Evolutionary conservation across 208 protist species (phyloP).

Genomic region (Trypanosoma conorhini): DNA sequence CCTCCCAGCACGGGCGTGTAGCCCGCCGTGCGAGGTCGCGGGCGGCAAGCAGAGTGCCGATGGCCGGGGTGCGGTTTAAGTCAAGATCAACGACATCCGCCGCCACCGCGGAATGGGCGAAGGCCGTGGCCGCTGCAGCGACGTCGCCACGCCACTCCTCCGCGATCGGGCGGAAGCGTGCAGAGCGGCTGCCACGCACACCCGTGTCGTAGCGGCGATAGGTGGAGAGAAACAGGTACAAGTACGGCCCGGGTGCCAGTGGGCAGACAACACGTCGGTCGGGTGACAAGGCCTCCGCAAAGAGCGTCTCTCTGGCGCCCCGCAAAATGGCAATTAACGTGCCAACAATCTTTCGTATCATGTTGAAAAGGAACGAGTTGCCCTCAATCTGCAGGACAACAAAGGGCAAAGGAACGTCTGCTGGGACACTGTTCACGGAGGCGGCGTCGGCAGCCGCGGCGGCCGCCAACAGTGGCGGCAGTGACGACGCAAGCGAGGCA

Average conservation of each 20-base stretch:
- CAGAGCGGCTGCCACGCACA: constrained; percentile 11
- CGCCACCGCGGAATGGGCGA: constrained; percentile 42
- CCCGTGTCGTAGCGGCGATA: constrained; percentile 66
- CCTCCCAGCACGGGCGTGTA: constrained; percentile 37
- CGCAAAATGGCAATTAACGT: constrained; percentile 65
- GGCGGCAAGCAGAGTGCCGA: constrained; percentile 54
- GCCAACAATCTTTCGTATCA: constrained; percentile 89
- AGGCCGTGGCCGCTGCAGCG: constrained; percentile 33
- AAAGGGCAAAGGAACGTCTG: constrained; percentile 45
- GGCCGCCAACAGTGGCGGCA: neutral
- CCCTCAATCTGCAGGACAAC: constrained; percentile 85
- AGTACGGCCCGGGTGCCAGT: constrained; percentile 68
- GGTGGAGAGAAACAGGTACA: constrained; percentile 67
- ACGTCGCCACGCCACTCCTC: constrained; percentile 57
- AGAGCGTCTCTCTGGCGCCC: constrained; percentile 45
- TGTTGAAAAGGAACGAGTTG: constrained; percentile 86
- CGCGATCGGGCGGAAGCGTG: constrained; percentile 32
- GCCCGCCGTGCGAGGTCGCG: constrained; percentile 40
- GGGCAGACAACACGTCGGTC: constrained; percentile 55
- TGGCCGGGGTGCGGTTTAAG: constrained; percentile 49
- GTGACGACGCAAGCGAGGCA: neutral
- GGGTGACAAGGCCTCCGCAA: constrained; percentile 55
- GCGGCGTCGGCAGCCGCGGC: neutral
- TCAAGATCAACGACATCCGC: constrained; percentile 71
- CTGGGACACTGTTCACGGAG: neutral